Evolutionary conservation across 2,329 filamentous ascomycete genomes (phyloP), one percentile per base, ranked within the genome.

Genomic region (Cytospora piceicola): DNA sequence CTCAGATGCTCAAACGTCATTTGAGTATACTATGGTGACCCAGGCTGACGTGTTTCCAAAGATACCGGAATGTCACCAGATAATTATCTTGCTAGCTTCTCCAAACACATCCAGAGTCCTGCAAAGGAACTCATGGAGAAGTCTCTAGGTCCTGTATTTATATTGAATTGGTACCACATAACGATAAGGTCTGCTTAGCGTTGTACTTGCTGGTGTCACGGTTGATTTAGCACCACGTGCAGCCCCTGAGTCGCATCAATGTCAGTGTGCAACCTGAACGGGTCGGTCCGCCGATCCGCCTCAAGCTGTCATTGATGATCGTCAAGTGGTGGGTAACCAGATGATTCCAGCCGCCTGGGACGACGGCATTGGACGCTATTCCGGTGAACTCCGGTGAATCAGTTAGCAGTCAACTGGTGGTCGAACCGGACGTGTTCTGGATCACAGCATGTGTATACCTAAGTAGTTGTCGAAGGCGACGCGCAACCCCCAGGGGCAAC

Each of bases 341-440:
- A 46, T 46, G 17, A n/a, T 46, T 7, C 42, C 42, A 46, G 42
- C 20, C 17, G 20, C 34, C 12, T 36, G 34, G 34, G 34, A 36
- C 14, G 34, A 12, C 11, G 12, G n/a, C n/a, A n/a, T n/a, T n/a
- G n/a, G 42, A 29, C 57, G 11, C 42, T 51, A 75, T 68, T 12
- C 70, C 69, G 68, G 7, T 32, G 72, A 60, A 2, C 72, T 69
- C 67, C 60, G 53, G 32, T 30, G 53, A 63, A 46, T 39, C 53
- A 55, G 24, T 63, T 63, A 3, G 57, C 11, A 11, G 14, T 12
- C 61, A 39, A 29, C 52, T 6, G 4, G 7, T 46, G 17, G 20
- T 9, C 15, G 6, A 46, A 6, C n/a, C 4, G 20, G 20, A n/a
- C 20, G 6, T 46, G 39, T 20, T 36, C 39, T 15, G 9, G 6